Percentiles rank a stretch among this genome's conserved stretches.
These are phyloP conservation scores for Daucus carota DNA, from an alignment of 129 eudicot genomes.

Conservation along the genomic window DH1_v3.0 NC_030385.2:41435001-41435500, in stretches of 20 bases:
- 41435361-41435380: neutral
- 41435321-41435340: conserved; percentile 74
- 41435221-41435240: neutral
- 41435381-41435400: neutral
- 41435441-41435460: neutral
- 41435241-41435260: neutral
- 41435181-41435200: neutral
- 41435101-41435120: neutral
- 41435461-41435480: neutral
- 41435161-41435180: neutral
- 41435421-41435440: neutral
- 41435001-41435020: neutral
- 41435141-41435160: neutral
- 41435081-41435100: neutral
- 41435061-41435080: neutral
- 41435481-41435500: conserved; percentile 1
- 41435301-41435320: conserved; percentile 84
- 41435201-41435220: neutral
- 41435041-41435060: neutral
- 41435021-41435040: neutral
- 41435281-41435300: conserved; percentile 87
- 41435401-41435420: neutral
- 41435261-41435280: conserved; percentile 29
- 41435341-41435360: conserved; percentile 4
- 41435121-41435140: neutral